These are phyloP conservation scores for Talaromyces verruculosus DNA, from an alignment of 2,329 filamentous ascomycete species.

Conservation along the genomic window DNA sequence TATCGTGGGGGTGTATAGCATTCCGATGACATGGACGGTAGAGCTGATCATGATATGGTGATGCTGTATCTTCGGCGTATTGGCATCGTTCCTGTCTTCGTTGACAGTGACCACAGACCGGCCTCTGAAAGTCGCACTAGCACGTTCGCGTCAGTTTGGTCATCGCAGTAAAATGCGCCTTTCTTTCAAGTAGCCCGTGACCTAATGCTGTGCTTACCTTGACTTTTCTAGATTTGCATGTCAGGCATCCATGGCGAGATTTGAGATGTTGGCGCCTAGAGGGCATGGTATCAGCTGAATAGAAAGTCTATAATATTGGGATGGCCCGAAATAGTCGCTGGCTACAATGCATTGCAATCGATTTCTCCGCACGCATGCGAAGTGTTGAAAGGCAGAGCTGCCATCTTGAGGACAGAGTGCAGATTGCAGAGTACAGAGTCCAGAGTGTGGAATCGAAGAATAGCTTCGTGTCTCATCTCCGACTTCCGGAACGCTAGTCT, in stretches of 20 bases:
- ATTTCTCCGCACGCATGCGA: not conserved
- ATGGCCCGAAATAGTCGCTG: not conserved
- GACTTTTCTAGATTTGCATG: slow-evolving; percentile 19
- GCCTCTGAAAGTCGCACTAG: slow-evolving; percentile 21
- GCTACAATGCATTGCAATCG: not conserved
- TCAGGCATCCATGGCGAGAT: slow-evolving; percentile 20
- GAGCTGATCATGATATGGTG: not conserved
- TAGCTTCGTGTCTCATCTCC: not conserved
- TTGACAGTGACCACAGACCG: slow-evolving; percentile 16
- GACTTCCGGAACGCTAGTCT: not conserved
- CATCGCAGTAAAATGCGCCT: not conserved
- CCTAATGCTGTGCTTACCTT: slow-evolving; percentile 6
- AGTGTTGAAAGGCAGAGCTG: not conserved
- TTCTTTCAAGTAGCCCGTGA: not conserved
- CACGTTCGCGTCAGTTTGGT: not conserved
- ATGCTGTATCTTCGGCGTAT: slow-evolving; percentile 10
- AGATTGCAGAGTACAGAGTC: not conserved
- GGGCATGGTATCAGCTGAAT: slow-evolving; percentile 6
- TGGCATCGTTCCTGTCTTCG: slow-evolving; percentile 17
- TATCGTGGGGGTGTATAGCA: too few species aligned
- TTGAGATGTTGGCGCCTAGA: slow-evolving; percentile 21
- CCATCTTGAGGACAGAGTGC: not conserved
- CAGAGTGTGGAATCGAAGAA: not conserved
- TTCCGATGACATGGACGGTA: not conserved
- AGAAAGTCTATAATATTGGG: not conserved